Conservation (phyloP, 305 asterid genomes). For the Fraxinus paxiana region DNA sequence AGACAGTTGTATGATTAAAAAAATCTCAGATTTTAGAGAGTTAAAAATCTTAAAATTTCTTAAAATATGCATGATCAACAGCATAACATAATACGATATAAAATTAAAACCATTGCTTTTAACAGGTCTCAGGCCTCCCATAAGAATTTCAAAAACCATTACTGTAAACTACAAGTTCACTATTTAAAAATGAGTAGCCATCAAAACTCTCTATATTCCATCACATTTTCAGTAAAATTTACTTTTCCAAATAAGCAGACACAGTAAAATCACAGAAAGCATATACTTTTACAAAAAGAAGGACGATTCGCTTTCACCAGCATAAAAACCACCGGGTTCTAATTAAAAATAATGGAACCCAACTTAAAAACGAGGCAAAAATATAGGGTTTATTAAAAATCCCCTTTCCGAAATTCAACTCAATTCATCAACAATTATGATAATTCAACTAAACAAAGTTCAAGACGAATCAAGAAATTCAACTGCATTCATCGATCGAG, state of each 20-base stretch:
- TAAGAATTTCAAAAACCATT: not conserved
- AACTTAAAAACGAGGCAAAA: slow-evolving; percentile 20
- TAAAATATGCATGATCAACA: not conserved
- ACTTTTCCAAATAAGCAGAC: not conserved
- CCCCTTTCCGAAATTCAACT: slow-evolving; percentile 9
- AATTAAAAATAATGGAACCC: slow-evolving; percentile 24
- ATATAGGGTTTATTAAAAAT: too few relatives aligned
- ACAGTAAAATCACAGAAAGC: not conserved
- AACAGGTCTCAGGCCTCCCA: not conserved
- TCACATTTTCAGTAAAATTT: not conserved
- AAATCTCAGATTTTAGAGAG: not conserved
- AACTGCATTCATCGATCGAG: slow-evolving; percentile 38
- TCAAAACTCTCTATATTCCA: not conserved
- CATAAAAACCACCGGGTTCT: not conserved
- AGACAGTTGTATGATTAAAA: not conserved
- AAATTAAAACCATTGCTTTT: not conserved
- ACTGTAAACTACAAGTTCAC: not conserved
- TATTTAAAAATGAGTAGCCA: not conserved
- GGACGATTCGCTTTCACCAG: not conserved
- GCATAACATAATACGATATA: not conserved
- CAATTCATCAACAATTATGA: not conserved
- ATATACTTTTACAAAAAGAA: not conserved
- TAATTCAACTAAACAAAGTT: not conserved
- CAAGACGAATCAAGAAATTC: not conserved
- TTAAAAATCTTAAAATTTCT: not conserved